Conservation (phyloP, 371 early-diverging fungal species). For the Mucor irregularis region DNA sequence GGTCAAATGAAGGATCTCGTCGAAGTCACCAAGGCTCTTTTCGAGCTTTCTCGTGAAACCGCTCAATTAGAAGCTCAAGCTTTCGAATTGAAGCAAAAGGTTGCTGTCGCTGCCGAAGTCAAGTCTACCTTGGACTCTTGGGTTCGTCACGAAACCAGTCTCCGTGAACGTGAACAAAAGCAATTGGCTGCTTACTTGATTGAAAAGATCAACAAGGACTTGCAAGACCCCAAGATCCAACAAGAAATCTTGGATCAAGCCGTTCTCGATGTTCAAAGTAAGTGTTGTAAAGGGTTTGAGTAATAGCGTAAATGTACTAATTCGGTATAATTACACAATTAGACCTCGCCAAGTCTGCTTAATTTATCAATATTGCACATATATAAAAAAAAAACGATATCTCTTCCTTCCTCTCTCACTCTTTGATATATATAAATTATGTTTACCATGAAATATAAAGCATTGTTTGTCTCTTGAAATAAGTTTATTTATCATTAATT, state of each 20-base stretch:
- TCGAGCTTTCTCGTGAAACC: conserved; percentile 93
- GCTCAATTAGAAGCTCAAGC: conserved; percentile 91
- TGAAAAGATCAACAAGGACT: conserved; percentile 77
- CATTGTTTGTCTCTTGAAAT: too few species aligned
- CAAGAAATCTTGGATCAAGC: conserved; percentile 60
- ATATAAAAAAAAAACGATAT: conserved; percentile 3
- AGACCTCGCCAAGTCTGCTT: conserved; percentile 34
- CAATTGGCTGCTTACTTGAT: conserved; percentile 85
- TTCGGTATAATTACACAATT: background rate
- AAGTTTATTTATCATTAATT: conserved; percentile 17
- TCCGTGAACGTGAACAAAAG: conserved; percentile 95
- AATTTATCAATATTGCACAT: conserved; percentile 1
- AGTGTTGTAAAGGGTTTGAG: conserved; percentile 8
- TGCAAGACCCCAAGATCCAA: conserved; percentile 79
- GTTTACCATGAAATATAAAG: too few species aligned
- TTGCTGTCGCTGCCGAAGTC: conserved; percentile 80
- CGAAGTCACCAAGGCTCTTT: conserved; percentile 90
- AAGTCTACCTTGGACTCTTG: conserved; percentile 91
- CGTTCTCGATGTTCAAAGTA: conserved; percentile 55
- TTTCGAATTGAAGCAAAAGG: conserved; percentile 92
- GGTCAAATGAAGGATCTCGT: conserved; percentile 93
- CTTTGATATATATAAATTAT: background rate
- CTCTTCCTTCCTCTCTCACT: background rate
- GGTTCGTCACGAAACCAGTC: conserved; percentile 93
- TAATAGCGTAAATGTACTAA: background rate